These are phyloP conservation scores for Boletus insuetus DNA, from an alignment of 768 basidiomycete species.

Conservation along the genomic window DNA sequence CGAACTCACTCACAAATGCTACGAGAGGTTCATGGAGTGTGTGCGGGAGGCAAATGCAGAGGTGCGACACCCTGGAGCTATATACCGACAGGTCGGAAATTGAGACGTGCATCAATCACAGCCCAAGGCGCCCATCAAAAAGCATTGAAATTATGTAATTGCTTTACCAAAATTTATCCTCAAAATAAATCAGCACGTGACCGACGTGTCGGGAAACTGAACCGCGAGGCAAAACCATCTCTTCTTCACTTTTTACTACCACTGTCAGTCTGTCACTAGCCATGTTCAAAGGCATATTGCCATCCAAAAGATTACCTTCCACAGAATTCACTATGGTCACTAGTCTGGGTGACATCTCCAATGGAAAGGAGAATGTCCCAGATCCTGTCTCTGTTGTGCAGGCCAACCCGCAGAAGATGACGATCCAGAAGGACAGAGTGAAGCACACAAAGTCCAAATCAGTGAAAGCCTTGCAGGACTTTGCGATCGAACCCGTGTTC, in stretches of 20 bases:
- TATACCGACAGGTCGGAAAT: conserved; percentile 34
- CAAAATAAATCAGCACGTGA: conserved; percentile 35
- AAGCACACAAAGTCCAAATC: conserved; percentile 45
- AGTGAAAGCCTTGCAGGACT: conserved; percentile 42
- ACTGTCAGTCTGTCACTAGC: neutral
- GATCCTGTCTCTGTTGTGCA: conserved; percentile 34
- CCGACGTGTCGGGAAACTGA: conserved; percentile 29
- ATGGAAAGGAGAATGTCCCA: conserved; percentile 72
- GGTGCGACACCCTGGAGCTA: conserved; percentile 12
- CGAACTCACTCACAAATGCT: conserved; percentile 2
- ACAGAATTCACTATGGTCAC: conserved; percentile 76
- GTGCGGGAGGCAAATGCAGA: neutral
- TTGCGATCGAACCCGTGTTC: conserved; percentile 34
- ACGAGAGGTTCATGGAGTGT: neutral
- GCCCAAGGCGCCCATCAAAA: conserved; percentile 14
- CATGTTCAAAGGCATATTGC: conserved; percentile 84
- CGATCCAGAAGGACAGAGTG: conserved; percentile 20
- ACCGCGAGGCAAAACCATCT: conserved; percentile 23
- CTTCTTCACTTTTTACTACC: conserved; percentile 2
- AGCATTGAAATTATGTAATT: conserved; percentile 19
- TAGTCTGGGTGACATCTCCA: conserved; percentile 42
- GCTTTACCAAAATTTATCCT: neutral
- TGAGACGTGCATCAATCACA: conserved; percentile 13
- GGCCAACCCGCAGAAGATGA: conserved; percentile 26
- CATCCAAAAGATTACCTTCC: conserved; percentile 62